Evolutionary conservation across 2,329 filamentous ascomycete species (phyloP), one percentile per base, ranked within the genome.

Genomic region (Cryphonectria nitschkei): DNA sequence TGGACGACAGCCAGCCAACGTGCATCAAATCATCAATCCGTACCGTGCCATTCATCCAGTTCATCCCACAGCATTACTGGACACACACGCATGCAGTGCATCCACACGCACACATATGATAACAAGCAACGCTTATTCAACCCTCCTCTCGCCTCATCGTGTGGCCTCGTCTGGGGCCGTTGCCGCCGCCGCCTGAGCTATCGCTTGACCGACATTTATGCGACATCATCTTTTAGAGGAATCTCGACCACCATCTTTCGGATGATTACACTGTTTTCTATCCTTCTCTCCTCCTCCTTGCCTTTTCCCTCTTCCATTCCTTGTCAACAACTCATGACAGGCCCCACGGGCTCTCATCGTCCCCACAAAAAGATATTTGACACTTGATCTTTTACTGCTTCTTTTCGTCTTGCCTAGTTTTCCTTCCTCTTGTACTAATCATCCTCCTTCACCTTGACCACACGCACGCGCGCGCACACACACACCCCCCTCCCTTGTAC

Each of bases 141-240:
- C 16, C 3, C 46, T 50, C 19, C 37, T 39, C 37, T 39, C 37
- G 37, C 37, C 37, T 39, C 37, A 34, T 39, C 34, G 34, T 39
- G 37, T 39, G 37, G 37, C 37, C 37, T 6, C 4, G 37, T 1
- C 50, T 54, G 34, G 34, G 34, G 34, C 6, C 34, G 34, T 34
- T 34, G 50, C n/a, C 11, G 22, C 50, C 22, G 50, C 50, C n/a
- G 50, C 50, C 43, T 46, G 52, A 6, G 52, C 52, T 26, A 56
- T 54, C 63, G 37, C 52, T 56, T 70, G 69, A 70, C 69, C 69
- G 69, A 70, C 69, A 70, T 70, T 70, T 68, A 43, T 60, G 56
- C 32, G 26, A 58, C 29, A 26, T 58, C 56, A 32, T 34, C 56
- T 60, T 58, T 16, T 19, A 16, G 26, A 4, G 56, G 19, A n/a